phyloP scores from a whole-genome alignment of 225 moss, liverwort and hornwort species.

The Pleurozium schreberi region DNA sequence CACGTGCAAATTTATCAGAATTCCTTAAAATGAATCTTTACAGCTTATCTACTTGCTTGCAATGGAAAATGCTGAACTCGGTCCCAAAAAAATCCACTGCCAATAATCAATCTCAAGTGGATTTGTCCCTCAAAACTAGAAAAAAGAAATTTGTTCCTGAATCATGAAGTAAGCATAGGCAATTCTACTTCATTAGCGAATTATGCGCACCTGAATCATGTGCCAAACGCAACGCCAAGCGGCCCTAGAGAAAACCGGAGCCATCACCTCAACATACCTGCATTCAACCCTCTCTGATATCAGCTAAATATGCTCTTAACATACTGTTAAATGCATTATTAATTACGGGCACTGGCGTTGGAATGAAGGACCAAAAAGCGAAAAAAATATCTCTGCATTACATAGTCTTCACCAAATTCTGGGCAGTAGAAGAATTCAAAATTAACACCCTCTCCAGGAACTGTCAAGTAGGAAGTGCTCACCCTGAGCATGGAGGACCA shows the following conservation, averaged over 20 bases:
- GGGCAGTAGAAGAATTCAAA: neutral
- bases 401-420: neutral
- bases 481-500: conserved; percentile 97
- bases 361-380: neutral
- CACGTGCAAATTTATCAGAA: neutral
- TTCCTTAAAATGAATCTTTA: neutral
- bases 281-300: neutral
- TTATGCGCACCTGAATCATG: conserved; percentile 66
- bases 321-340: neutral
- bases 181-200: neutral
- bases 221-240: conserved; percentile 94
- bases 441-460: neutral
- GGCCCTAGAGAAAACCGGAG: conserved; percentile 72
- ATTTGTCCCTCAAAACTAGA: neutral
- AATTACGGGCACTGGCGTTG: neutral
- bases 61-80: neutral
- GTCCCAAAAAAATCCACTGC: neutral
- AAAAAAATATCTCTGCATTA: neutral
- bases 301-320: neutral
- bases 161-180: neutral
- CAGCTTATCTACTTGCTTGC: neutral
- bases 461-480: neutral
- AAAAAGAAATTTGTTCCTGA: neutral
- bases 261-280: conserved; percentile 98
- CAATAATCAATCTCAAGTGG: neutral